Evolutionary conservation across 768 basidiomycete species (phyloP).

Genomic region (Boletellus ananiceps): DNA sequence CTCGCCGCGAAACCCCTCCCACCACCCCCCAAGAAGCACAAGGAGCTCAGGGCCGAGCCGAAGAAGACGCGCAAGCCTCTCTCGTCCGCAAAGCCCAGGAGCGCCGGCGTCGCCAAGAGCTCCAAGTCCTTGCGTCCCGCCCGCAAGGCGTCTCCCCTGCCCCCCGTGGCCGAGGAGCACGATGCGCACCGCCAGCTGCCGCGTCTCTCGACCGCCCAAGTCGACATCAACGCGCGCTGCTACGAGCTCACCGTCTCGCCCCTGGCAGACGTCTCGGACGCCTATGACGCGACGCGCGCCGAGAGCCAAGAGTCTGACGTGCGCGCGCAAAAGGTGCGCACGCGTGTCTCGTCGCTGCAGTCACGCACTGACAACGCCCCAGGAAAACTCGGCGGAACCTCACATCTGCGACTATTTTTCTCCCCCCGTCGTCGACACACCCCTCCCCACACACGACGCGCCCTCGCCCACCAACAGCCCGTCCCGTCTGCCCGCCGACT

Average conservation of each 20-base stretch:
- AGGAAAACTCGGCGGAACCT: conserved; percentile 56
- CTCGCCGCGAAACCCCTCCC: conserved; percentile 50
- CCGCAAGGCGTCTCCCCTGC: conserved; percentile 54
- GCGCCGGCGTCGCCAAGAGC: conserved; percentile 38
- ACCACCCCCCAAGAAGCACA: conserved; percentile 39
- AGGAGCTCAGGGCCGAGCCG: conserved; percentile 40
- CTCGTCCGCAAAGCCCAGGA: conserved; percentile 22
- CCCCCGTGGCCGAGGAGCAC: conserved; percentile 54
- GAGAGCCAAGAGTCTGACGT: conserved; percentile 39
- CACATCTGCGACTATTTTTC: conserved; percentile 53
- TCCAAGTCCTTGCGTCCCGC: conserved; percentile 31
- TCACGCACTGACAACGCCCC: neutral
- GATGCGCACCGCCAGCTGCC: conserved; percentile 30
- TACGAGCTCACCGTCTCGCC: conserved; percentile 78
- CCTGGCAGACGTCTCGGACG: conserved; percentile 69
- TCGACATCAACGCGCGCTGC: conserved; percentile 64
- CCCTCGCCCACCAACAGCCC: conserved; percentile 39
- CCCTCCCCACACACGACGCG: conserved; percentile 30
- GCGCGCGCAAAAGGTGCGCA: conserved; percentile 47
- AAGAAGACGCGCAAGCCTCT: conserved; percentile 60
- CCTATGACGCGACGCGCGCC: conserved; percentile 48
- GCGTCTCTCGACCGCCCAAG: conserved; percentile 40
- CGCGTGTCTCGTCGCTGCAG: neutral
- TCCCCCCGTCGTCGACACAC: conserved; percentile 12
- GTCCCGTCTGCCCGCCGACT: conserved; percentile 62